Percentiles rank a stretch among this genome's conserved stretches.
phyloP scores from a whole-genome alignment of 2,329 filamentous ascomycete genomes.

The Cytospora paraplurivora region DNA sequence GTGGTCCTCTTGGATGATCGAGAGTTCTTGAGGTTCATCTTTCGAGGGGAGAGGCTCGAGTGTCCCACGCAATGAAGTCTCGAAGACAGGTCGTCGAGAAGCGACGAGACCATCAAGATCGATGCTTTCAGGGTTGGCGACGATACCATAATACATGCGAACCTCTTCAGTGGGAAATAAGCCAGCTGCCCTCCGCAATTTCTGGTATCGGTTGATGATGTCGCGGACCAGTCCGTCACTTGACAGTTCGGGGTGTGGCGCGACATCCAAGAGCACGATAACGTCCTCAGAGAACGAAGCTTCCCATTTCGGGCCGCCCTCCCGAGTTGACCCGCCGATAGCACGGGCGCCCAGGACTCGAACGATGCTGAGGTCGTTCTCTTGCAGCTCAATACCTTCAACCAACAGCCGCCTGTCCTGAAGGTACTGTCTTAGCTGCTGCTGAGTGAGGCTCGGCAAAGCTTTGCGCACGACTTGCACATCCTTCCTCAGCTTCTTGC shows the following conservation, averaged over 20 bases:
- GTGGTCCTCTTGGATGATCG: constrained; percentile 12
- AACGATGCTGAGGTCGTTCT: constrained; percentile 81
- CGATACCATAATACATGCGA: constrained; percentile 85
- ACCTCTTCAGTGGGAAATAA: constrained; percentile 90
- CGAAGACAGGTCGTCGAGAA: constrained; percentile 42
- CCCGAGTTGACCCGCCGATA: constrained; percentile 54
- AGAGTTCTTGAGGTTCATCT: not conserved
- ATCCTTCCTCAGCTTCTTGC: constrained; percentile 97
- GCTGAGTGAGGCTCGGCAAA: constrained; percentile 73
- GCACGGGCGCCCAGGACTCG: constrained; percentile 60
- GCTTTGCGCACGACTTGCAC: constrained; percentile 89
- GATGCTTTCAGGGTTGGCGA: constrained; percentile 75
- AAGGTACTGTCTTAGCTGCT: constrained; percentile 79
- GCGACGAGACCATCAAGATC: constrained; percentile 71
- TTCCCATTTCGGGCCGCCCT: constrained; percentile 72
- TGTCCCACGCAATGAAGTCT: not conserved
- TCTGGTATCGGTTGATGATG: constrained; percentile 89
- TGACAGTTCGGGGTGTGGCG: constrained; percentile 78
- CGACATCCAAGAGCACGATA: constrained; percentile 78
- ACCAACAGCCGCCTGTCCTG: constrained; percentile 75
- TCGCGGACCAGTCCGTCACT: constrained; percentile 88
- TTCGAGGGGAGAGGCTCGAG: not conserved
- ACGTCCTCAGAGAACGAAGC: constrained; percentile 87
- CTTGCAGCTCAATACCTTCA: constrained; percentile 79
- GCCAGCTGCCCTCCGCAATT: constrained; percentile 89